Evolutionary conservation across 345 rosid genomes (phyloP).

Genomic region (Ceriops decandra): DNA sequence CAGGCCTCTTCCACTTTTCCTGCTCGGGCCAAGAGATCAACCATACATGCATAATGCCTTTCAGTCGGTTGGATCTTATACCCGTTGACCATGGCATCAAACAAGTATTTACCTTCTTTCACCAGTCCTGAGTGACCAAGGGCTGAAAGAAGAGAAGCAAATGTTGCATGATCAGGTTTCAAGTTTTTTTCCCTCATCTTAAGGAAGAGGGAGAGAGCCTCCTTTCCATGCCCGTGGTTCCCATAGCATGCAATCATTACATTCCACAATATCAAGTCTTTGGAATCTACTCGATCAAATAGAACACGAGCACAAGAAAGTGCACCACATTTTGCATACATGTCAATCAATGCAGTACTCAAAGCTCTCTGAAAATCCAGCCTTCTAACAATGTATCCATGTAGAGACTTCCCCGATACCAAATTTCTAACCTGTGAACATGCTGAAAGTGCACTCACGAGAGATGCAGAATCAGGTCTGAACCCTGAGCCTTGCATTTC

Average conservation of each 20-base stretch:
- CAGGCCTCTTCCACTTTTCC: slow-evolving; percentile 65
- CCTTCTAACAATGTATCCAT: slow-evolving; percentile 51
- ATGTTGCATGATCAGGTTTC: slow-evolving; percentile 65
- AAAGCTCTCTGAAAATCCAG: slow-evolving; percentile 35
- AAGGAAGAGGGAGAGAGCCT: slow-evolving; percentile 52
- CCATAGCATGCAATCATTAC: slow-evolving; percentile 65
- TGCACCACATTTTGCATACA: slow-evolving; percentile 69
- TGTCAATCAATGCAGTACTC: slow-evolving; percentile 57
- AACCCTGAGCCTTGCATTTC: slow-evolving; percentile 54
- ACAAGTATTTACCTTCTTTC: slow-evolving; percentile 60
- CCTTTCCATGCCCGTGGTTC: slow-evolving; percentile 59
- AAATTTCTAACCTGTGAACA: slow-evolving; percentile 60
- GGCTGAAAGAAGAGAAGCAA: slow-evolving; percentile 68
- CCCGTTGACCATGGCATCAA: slow-evolving; percentile 39
- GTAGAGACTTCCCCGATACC: slow-evolving; percentile 53
- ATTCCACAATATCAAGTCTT: slow-evolving; percentile 68
- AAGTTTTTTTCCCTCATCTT: slow-evolving; percentile 42
- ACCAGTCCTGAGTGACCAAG: slow-evolving; percentile 64
- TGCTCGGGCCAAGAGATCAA: slow-evolving; percentile 72
- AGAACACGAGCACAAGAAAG: slow-evolving; percentile 40
- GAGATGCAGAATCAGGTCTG: slow-evolving; percentile 51
- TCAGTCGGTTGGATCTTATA: slow-evolving; percentile 51
- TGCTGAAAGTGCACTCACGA: slow-evolving; percentile 47
- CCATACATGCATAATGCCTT: slow-evolving; percentile 63
- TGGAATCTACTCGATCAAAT: slow-evolving; percentile 42